Evolutionary conservation across 805 yeast species (phyloP).

Genomic region (Teunomyces panamensis): DNA sequence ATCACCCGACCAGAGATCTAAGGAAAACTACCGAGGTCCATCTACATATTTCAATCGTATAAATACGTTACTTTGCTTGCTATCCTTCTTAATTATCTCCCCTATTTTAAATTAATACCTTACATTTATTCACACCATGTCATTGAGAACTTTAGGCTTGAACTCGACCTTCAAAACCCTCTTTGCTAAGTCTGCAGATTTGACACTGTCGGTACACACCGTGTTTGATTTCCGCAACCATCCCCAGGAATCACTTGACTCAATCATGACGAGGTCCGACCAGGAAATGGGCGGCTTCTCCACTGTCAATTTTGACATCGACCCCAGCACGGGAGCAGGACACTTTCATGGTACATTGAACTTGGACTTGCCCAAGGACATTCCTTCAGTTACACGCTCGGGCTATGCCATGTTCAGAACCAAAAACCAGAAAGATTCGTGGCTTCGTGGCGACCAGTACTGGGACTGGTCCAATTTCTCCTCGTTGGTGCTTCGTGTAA

Average conservation of each 20-base stretch:
- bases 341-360: slow-evolving; percentile 59
- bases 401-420: slow-evolving; percentile 89
- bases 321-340: slow-evolving; percentile 30
- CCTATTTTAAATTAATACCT: neutral
- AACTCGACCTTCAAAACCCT: slow-evolving; percentile 35
- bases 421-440: slow-evolving; percentile 52
- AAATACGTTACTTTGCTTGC: no score
- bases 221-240: slow-evolving; percentile 58
- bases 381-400: slow-evolving; percentile 61
- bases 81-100: no score
- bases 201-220: slow-evolving; percentile 32
- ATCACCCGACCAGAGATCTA: neutral
- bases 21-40: neutral
- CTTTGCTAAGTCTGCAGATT: slow-evolving; percentile 30
- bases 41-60: no score
- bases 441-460: slow-evolving; percentile 47
- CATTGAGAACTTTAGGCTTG: slow-evolving; percentile 40
- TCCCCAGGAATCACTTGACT: slow-evolving; percentile 40
- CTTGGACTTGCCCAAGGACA: slow-evolving; percentile 60
- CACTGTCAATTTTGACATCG: slow-evolving; percentile 51
- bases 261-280: slow-evolving; percentile 64
- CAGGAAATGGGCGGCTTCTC: slow-evolving; percentile 78
- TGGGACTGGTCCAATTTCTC: slow-evolving; percentile 72
- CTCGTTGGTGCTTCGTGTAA: slow-evolving; percentile 66
- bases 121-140: slow-evolving; percentile 21